Percentiles rank a stretch among this genome's conserved stretches.
These are phyloP conservation scores for Davidsoniella virescens DNA, from an alignment of 2,329 filamentous ascomycete species.

Conservation along the genomic window DNA sequence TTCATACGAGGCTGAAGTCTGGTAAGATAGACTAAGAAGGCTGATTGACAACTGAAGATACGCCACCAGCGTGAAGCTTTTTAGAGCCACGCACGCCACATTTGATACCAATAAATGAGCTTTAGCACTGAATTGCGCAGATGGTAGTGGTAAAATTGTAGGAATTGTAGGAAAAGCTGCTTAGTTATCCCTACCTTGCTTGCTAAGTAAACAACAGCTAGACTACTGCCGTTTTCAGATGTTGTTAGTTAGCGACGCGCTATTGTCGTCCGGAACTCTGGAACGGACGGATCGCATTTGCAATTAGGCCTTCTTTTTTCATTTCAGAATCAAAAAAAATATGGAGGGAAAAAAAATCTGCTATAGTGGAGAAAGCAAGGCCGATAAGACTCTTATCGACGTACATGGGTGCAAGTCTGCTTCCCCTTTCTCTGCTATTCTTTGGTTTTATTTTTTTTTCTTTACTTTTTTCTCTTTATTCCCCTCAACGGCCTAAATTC, in stretches of 20 bases:
- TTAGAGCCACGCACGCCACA: too few relatives aligned
- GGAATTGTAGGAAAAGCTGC: too few relatives aligned
- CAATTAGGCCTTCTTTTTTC: background rate
- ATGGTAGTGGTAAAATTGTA: too few relatives aligned
- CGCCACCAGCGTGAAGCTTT: too few relatives aligned
- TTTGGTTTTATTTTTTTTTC: background rate
- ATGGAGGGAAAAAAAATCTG: slow-evolving; percentile 6
- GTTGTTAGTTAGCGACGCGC: slow-evolving; percentile 8
- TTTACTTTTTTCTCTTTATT: slow-evolving; percentile 1
- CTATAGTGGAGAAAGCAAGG: slow-evolving; percentile 10
- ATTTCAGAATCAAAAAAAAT: too few relatives aligned
- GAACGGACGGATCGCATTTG: background rate
- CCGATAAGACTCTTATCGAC: slow-evolving; percentile 9
- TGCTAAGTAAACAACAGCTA: background rate
- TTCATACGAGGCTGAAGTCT: too few relatives aligned
- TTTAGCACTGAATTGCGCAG: too few relatives aligned
- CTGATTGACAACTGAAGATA: too few relatives aligned
- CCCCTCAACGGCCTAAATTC: slow-evolving; percentile 6
- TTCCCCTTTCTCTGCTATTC: slow-evolving; percentile 2
- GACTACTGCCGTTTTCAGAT: background rate
- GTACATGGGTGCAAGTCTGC: slow-evolving; percentile 2
- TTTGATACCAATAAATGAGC: too few relatives aligned
- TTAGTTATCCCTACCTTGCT: background rate
- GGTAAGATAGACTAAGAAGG: too few relatives aligned
- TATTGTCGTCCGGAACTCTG: background rate